phyloP scores from a whole-genome alignment of 2,329 filamentous ascomycete genomes.

The Aspergillus felis region DNA sequence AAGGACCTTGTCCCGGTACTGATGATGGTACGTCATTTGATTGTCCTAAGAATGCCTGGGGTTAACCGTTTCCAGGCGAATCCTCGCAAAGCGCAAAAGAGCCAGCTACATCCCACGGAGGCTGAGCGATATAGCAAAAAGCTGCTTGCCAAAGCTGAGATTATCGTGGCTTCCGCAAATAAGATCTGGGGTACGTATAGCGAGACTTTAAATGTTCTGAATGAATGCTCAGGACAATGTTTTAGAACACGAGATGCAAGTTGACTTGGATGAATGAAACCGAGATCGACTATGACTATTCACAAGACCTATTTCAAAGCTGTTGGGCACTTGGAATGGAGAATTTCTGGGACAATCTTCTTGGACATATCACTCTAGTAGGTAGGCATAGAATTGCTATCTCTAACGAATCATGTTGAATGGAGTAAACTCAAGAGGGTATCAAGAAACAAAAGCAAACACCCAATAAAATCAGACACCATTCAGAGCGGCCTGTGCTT shows the following conservation, averaged over 20 bases:
- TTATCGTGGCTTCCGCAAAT: slow-evolving; percentile 66
- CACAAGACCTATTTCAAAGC: neutral
- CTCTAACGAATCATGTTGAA: neutral
- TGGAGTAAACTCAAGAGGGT: neutral
- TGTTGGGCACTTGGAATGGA: neutral
- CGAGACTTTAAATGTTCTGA: neutral
- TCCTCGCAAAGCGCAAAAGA: slow-evolving; percentile 53
- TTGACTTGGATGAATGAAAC: slow-evolving; percentile 33
- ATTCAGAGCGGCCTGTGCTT: slow-evolving; percentile 40
- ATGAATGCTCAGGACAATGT: neutral
- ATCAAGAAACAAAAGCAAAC: neutral
- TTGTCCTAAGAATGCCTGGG: no score
- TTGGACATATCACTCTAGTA: neutral
- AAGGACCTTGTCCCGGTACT: slow-evolving; percentile 67
- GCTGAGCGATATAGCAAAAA: slow-evolving; percentile 62
- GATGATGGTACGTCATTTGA: slow-evolving; percentile 53
- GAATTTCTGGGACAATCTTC: neutral
- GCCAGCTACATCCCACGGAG: slow-evolving; percentile 53
- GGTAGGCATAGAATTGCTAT: neutral
- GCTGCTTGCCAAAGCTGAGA: slow-evolving; percentile 61
- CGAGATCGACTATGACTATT: neutral
- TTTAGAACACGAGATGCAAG: slow-evolving; percentile 35
- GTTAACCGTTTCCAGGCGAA: slow-evolving; percentile 51
- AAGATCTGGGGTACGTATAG: slow-evolving; percentile 56
- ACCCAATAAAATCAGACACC: slow-evolving; percentile 19